phyloP scores from a whole-genome alignment of 495 filamentous ascomycete species.

The Tuber umbilicatum region DNA sequence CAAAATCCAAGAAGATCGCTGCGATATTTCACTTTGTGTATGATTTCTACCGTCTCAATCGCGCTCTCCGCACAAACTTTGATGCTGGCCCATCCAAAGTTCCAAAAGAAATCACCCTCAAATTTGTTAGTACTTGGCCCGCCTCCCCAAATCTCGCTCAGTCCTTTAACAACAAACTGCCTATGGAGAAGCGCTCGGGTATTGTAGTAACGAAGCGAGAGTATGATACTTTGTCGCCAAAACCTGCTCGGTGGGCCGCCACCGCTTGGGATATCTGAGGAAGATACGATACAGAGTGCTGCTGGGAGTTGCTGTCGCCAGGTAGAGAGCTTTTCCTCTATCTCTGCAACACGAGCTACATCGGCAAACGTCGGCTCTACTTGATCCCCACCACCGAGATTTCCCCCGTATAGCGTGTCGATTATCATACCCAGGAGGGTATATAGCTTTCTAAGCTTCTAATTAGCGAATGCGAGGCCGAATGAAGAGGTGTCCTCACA shows the following conservation, averaged over 20 bases:
- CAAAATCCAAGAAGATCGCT: constrained; percentile 45
- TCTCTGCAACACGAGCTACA: constrained; percentile 37
- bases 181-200: constrained; percentile 44
- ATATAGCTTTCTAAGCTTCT: constrained; percentile 33
- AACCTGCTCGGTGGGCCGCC: constrained; percentile 40
- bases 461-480: background rate
- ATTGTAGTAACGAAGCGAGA: constrained; percentile 45
- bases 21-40: constrained; percentile 42
- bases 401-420: constrained; percentile 45
- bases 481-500: constrained; percentile 16
- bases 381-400: constrained; percentile 43
- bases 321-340: constrained; percentile 35
- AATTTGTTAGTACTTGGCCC: constrained; percentile 40
- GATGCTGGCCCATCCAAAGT: constrained; percentile 45
- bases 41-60: constrained; percentile 44
- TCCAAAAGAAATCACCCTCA: constrained; percentile 40
- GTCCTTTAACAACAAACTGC: constrained; percentile 44
- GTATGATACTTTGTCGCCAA: constrained; percentile 42
- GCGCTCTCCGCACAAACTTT: constrained; percentile 44
- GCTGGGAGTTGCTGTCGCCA: constrained; percentile 35
- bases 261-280: constrained; percentile 36
- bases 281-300: constrained; percentile 32
- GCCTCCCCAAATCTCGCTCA: constrained; percentile 38
- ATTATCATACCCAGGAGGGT: constrained; percentile 42
- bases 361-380: constrained; percentile 39